Base-by-base conservation (phyloP, 2,329 filamentous ascomycete genomes). In the Colletotrichum tropicicola region DNA sequence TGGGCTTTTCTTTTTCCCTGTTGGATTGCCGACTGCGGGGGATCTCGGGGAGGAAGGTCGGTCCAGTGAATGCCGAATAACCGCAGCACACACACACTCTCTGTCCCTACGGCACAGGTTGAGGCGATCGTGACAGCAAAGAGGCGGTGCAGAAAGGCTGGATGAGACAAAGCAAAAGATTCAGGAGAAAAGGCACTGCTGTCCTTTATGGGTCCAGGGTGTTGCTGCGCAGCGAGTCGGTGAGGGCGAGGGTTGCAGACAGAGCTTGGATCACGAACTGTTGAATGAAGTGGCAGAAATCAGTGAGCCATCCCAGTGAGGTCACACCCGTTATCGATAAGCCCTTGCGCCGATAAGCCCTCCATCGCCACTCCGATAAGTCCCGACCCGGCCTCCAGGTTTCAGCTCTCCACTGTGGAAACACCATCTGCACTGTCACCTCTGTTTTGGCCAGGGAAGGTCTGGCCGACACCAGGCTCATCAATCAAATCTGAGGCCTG, bases 281-380 rank as follows among this genome's bases (percentile, higher is more conserved):
- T 10, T 52, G 58, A 61, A 32, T 37, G n/a, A 55, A 54, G 61
- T 65, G 61, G 57, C 62, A 65, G 62, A 62, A 62, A 51, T 44
- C 28, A 25, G 21, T 56, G 49, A 55, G 49, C 21, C 60, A 28
- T 28, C 48, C 3, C 41, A 47, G 62, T 65, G 49, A 65, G 44
- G 49, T 62, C 62, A 65, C 62, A 27, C 7, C 35, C 12, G n/a
- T 32, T 65, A 65, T 65, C 62, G 62, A 65, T 65, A 65, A 65
- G 62, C 0, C 44, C 28, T 15, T 13, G 7, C 3, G 7, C 9
- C 35, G 56, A 61, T 54, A 64, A 45, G 56, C 15, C 17, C 47
- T 30, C 28, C 25, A n/a, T n/a, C 19, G 48, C 56, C 61, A 65
- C 62, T 65, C 57, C 62, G 57, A 62, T 62, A 56, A 62, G 63